Percentiles rank a stretch among this genome's conserved stretches.
Conservation (phyloP, 768 basidiomycete species). For the Leccinum sublutescens region DNA sequence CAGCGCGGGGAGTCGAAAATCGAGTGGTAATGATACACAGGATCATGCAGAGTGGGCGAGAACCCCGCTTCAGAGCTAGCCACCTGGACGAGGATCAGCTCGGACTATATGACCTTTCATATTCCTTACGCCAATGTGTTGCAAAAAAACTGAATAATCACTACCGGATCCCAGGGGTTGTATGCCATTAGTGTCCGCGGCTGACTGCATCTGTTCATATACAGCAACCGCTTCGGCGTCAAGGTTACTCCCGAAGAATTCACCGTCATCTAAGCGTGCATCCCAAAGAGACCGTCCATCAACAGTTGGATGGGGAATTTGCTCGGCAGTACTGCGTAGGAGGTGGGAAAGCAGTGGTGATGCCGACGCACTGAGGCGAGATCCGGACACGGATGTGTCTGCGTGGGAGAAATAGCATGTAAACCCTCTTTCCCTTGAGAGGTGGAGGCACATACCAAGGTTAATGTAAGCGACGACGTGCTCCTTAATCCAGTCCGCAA, state of each 20-base stretch:
- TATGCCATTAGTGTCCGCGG: no score
- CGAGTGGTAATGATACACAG: slow-evolving; percentile 74
- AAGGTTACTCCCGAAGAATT: slow-evolving; percentile 26
- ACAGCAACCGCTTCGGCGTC: no score
- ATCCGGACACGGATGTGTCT: slow-evolving; percentile 58
- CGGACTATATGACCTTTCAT: no score
- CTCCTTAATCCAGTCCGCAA: slow-evolving; percentile 71
- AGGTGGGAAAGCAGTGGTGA: slow-evolving; percentile 86
- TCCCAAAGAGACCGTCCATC: slow-evolving; percentile 74
- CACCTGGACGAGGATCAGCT: slow-evolving; percentile 19
- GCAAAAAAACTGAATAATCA: slow-evolving; percentile 91
- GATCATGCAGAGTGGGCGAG: slow-evolving; percentile 42
- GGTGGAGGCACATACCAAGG: slow-evolving; percentile 42
- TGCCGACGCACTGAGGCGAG: slow-evolving; percentile 46
- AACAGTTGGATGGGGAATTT: slow-evolving; percentile 71
- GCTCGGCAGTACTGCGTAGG: slow-evolving; percentile 61
- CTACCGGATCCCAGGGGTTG: slow-evolving; percentile 78
- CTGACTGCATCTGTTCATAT: no score
- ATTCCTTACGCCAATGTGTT: slow-evolving; percentile 57
- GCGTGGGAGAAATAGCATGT: slow-evolving; percentile 27
- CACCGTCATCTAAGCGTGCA: slow-evolving; percentile 54
- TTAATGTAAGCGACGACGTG: slow-evolving; percentile 92
- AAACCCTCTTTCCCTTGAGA: background rate
- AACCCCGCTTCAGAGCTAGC: slow-evolving; percentile 36
- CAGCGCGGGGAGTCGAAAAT: slow-evolving; percentile 71